A percentile compares a stretch with the other conserved stretches of the same genome.
Evolutionary conservation across 805 yeast species (phyloP).

Genomic region (Metschnikowia continentalis): DNA sequence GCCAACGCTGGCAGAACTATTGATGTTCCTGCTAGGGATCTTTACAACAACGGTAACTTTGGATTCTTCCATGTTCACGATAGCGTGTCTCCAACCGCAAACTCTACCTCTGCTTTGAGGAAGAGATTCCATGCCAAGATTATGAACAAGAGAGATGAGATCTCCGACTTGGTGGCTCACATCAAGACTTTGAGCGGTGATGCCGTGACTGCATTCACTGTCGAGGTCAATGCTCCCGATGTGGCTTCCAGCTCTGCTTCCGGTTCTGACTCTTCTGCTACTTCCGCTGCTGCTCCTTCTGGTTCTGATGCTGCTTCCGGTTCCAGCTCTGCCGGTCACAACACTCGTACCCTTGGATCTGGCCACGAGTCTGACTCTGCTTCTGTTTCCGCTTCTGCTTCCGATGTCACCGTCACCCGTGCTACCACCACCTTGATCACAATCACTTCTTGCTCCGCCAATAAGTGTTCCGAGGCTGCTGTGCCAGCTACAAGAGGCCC

Average conservation of each 20-base stretch:
- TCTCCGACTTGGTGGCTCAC: slow-evolving; percentile 20
- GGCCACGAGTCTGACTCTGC: too few species aligned
- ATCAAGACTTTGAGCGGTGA: slow-evolving; percentile 25
- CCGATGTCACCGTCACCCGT: slow-evolving; percentile 9
- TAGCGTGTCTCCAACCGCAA: slow-evolving; percentile 26
- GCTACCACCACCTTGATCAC: slow-evolving; percentile 20
- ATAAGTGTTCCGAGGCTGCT: slow-evolving; percentile 25
- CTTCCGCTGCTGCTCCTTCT: not conserved
- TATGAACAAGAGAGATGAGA: slow-evolving; percentile 30
- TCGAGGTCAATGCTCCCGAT: slow-evolving; percentile 7
- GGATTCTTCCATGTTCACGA: slow-evolving; percentile 29
- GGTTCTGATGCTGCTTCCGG: slow-evolving; percentile 14
- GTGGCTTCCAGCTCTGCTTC: slow-evolving; percentile 13
- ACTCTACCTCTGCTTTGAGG: slow-evolving; percentile 40
- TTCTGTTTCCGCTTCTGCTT: slow-evolving; percentile 13
- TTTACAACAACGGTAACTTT: slow-evolving; percentile 21
- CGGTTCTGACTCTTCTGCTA: not conserved
- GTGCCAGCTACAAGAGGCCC: slow-evolving; percentile 34
- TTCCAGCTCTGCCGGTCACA: not conserved
- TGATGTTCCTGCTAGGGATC: slow-evolving; percentile 27
- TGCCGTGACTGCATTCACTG: slow-evolving; percentile 12
- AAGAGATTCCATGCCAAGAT: slow-evolving; percentile 29
- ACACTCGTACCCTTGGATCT: slow-evolving; percentile 4
- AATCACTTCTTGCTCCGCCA: slow-evolving; percentile 32
- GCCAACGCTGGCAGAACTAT: slow-evolving; percentile 28